phyloP scores from a whole-genome alignment of 2,329 filamentous ascomycete species.

The Cladosporium sp. region DNA sequence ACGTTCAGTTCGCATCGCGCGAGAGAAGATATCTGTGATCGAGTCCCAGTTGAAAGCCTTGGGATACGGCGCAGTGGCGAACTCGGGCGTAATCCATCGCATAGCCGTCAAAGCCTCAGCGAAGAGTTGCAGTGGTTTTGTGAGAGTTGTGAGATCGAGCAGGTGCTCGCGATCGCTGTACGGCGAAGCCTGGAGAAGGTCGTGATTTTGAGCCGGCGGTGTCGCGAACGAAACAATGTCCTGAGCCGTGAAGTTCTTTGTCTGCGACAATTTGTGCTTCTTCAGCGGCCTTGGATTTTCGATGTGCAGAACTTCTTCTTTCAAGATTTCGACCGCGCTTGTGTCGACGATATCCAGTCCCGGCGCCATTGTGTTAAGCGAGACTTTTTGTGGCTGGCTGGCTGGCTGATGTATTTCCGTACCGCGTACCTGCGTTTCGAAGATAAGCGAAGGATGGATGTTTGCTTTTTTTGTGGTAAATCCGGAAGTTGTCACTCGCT shows the following conservation, averaged over 20 bases:
- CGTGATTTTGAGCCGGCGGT: conserved; percentile 23
- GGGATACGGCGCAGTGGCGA: conserved; percentile 73
- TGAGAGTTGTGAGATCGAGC: conserved; percentile 69
- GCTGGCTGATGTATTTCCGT: conserved; percentile 1
- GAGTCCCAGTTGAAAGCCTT: conserved; percentile 76
- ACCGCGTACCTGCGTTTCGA: conserved; percentile 8
- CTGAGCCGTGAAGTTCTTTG: conserved; percentile 15
- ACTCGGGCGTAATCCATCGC: conserved; percentile 65
- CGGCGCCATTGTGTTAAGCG: conserved; percentile 10
- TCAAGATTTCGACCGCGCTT: neutral
- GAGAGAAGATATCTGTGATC: conserved; percentile 60
- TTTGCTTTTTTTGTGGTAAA: neutral
- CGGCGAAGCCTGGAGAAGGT: conserved; percentile 68
- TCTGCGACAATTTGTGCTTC: conserved; percentile 1
- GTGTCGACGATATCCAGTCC: neutral
- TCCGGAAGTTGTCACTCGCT: neutral
- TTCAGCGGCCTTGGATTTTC: neutral
- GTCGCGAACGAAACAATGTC: conserved; percentile 7
- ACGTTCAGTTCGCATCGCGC: conserved; percentile 10
- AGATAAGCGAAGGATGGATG: neutral
- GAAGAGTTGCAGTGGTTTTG: conserved; percentile 67
- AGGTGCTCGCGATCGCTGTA: conserved; percentile 72
- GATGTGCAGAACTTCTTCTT: conserved; percentile 4
- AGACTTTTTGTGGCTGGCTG: neutral
- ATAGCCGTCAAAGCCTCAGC: conserved; percentile 70